Conservation (phyloP, 2,329 filamentous ascomycete genomes). For the Neocatenulostroma microsporum region DNA sequence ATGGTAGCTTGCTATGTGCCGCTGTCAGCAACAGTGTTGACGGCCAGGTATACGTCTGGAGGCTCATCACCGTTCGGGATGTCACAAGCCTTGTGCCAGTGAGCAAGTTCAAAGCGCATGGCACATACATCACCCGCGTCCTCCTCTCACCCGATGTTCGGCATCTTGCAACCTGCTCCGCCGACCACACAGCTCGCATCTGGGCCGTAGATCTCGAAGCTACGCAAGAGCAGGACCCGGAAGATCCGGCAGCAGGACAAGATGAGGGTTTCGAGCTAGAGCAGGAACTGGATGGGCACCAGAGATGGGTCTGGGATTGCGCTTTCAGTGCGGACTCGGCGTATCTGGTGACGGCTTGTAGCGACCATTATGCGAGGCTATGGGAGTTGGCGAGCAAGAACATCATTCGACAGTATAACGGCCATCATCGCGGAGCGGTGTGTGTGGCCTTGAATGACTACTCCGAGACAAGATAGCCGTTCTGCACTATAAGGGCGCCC, state of each 20-base stretch:
- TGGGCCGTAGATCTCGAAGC: conserved; percentile 74
- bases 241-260: conserved; percentile 39
- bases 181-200: conserved; percentile 91
- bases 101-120: conserved; percentile 83
- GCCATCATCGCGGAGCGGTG: conserved; percentile 83
- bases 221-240: conserved; percentile 15
- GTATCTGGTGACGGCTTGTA: conserved; percentile 87
- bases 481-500: neutral
- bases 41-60: conserved; percentile 98
- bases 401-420: conserved; percentile 92
- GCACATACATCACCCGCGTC: conserved; percentile 86
- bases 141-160: conserved; percentile 89
- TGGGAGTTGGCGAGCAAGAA: conserved; percentile 84
- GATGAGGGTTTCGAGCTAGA: conserved; percentile 75
- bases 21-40: conserved; percentile 65
- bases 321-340: conserved; percentile 90
- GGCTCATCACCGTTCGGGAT: conserved; percentile 75
- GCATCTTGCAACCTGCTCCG: conserved; percentile 86
- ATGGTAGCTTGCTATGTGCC: conserved; percentile 85
- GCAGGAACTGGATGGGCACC: conserved; percentile 80
- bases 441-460: conserved; percentile 85
- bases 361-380: conserved; percentile 82
- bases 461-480: conserved; percentile 20
- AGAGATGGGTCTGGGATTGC: conserved; percentile 97
- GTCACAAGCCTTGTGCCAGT: conserved; percentile 77